Conservation (phyloP, 1,284 basidiomycete species). For the Somion occarium region DNA sequence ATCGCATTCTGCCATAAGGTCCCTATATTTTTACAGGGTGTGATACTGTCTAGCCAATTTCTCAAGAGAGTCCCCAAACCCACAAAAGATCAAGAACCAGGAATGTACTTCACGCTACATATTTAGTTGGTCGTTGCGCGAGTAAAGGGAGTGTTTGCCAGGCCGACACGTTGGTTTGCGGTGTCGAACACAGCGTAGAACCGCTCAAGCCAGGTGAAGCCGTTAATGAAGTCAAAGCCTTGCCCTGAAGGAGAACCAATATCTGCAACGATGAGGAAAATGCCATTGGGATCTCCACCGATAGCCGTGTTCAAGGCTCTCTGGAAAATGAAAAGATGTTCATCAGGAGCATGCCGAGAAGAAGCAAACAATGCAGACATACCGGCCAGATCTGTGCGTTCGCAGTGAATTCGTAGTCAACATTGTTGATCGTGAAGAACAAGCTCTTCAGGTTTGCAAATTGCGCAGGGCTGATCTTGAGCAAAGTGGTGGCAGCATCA, state of each 20-base stretch:
- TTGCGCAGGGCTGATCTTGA: slow-evolving; percentile 32
- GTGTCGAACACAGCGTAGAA: slow-evolving; percentile 67
- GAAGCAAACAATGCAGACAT: no score
- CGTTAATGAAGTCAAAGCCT: slow-evolving; percentile 37
- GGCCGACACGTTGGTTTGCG: slow-evolving; percentile 38
- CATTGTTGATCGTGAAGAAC: slow-evolving; percentile 37
- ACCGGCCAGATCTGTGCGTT: slow-evolving; percentile 49
- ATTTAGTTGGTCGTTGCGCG: slow-evolving; percentile 48
- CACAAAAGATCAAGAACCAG: no score
- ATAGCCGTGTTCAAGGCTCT: slow-evolving; percentile 36
- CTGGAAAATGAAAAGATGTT: slow-evolving; percentile 10
- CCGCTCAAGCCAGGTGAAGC: slow-evolving; percentile 40
- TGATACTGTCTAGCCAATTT: no score
- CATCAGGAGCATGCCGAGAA: no score
- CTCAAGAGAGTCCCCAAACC: no score
- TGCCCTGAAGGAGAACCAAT: slow-evolving; percentile 25
- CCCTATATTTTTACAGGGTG: no score
- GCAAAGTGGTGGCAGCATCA: slow-evolving; percentile 36
- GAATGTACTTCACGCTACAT: neutral
- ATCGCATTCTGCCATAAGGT: no score
- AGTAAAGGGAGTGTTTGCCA: slow-evolving; percentile 48
- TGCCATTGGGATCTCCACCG: slow-evolving; percentile 32
- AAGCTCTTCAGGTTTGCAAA: slow-evolving; percentile 35
- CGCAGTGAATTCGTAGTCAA: slow-evolving; percentile 36
- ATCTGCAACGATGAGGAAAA: slow-evolving; percentile 44